Base-by-base conservation (phyloP, 1,139 yeast species). In the Yamadazyma conglobata region DNA sequence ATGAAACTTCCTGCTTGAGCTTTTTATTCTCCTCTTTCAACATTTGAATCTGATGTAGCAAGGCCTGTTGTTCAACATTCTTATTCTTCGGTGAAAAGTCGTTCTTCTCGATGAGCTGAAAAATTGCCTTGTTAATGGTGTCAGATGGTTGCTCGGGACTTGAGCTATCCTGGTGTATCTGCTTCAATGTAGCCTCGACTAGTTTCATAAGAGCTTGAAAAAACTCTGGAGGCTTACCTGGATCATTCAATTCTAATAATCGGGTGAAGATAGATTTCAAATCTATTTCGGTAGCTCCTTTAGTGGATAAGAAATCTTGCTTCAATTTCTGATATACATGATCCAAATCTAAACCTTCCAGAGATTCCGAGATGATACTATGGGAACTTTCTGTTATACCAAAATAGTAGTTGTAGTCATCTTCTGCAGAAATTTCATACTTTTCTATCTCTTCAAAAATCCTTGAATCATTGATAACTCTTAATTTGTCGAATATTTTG, bases 381-480 rank as follows among this genome's bases (percentile, higher is more conserved):
- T 44, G 42, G 17, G 36, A 32, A 10, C 31, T 32, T 10, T 39
- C 42, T 10, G 26, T 40, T 6, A 37, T 12, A 7, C 40, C 45
- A 27, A 50, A 44, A 28, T 40, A 43, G n/a, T 45, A 50, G 32
- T 43, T 50, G 27, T 51, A 56, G 39, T 72, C 78, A 8, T 60
- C 70, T 27, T 63, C 69, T 2, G 69, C 70, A 25, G 43, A 57
- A 2, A 46, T 50, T 33, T 64, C 64, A 38, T 69, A 74, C 31
- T 59, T 60, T 10, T 63, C 65, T 20, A 73, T 64, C 35, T 71
- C 70, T 31, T 70, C 73, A 32, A 56, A 54, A 20, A 73, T 58
- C 24, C 73, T 58, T 8, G 50, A 56, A 43, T 64, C 65, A 27
- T 61, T 51, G 11, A 73, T 44, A 0, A 42, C 48, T 29, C 52